Percentiles rank a stretch among this genome's conserved stretches.
phyloP scores from a whole-genome alignment of 208 protist species.

The Wallacemonas sp. region DNA sequence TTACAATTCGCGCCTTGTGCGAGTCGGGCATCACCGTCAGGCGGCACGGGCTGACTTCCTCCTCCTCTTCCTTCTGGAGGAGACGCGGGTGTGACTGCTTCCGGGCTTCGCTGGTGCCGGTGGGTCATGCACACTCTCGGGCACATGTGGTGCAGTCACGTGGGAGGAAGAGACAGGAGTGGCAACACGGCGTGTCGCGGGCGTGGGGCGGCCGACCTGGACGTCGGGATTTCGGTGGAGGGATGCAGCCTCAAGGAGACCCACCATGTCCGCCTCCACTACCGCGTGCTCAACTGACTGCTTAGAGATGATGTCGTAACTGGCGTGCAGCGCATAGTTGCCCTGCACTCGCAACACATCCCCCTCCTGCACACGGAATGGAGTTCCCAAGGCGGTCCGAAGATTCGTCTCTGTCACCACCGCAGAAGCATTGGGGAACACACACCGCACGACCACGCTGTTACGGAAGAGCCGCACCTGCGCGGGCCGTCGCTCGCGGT shows the following conservation, averaged over 20 bases:
- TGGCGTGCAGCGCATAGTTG: slow-evolving; percentile 64
- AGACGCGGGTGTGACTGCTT: too few species aligned
- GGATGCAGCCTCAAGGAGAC: slow-evolving; percentile 21
- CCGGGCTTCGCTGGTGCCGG: background rate
- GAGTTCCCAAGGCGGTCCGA: background rate
- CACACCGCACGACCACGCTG: slow-evolving; percentile 40
- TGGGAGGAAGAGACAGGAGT: background rate
- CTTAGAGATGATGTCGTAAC: slow-evolving; percentile 76
- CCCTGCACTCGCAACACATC: slow-evolving; percentile 63
- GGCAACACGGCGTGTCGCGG: too few species aligned
- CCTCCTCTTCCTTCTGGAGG: too few species aligned
- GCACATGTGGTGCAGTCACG: too few species aligned
- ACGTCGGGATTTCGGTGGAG: background rate
- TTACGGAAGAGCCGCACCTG: slow-evolving; percentile 63
- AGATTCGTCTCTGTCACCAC: background rate
- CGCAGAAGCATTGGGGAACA: background rate
- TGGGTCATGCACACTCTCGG: background rate
- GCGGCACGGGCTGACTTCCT: too few species aligned
- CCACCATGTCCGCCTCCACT: slow-evolving; percentile 63
- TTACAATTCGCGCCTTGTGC: too few species aligned
- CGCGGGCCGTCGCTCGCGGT: slow-evolving; percentile 49
- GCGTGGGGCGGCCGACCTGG: background rate
- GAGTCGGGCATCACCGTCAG: too few species aligned
- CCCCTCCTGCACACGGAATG: slow-evolving; percentile 32
- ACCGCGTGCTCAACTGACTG: slow-evolving; percentile 59